Conservation (phyloP, 140 eudicot genomes). For the Anethum foeniculum region DNA sequence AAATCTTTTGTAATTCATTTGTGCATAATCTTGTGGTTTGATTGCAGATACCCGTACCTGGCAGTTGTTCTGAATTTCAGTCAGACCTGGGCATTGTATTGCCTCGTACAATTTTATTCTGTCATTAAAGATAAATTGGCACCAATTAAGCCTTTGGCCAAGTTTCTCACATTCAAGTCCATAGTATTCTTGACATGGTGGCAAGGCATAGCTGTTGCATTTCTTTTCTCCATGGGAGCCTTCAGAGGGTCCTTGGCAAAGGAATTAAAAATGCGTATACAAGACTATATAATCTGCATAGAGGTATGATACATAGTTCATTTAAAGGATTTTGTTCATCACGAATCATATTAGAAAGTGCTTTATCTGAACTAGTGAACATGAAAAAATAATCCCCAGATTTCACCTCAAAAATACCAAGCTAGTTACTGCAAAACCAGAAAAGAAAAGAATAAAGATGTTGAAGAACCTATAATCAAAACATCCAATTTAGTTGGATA, state of each 20-base stretch:
- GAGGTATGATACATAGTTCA: slow-evolving; percentile 42
- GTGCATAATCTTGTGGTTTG: slow-evolving; percentile 6
- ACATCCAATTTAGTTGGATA: neutral
- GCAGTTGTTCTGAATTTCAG: slow-evolving; percentile 87
- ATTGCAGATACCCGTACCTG: slow-evolving; percentile 84
- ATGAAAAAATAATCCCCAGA: neutral
- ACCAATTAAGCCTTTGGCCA: slow-evolving; percentile 91
- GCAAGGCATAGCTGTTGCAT: slow-evolving; percentile 87
- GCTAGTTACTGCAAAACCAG: neutral
- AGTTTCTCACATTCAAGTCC: slow-evolving; percentile 82
- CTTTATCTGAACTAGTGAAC: neutral
- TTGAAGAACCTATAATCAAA: neutral
- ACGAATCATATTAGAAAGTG: neutral
- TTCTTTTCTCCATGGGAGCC: slow-evolving; percentile 81
- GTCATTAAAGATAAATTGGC: slow-evolving; percentile 78
- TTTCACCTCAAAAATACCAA: neutral
- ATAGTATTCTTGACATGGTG: slow-evolving; percentile 95
- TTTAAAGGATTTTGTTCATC: neutral
- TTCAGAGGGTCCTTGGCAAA: slow-evolving; percentile 75
- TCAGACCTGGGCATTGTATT: slow-evolving; percentile 93
- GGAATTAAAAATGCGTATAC: slow-evolving; percentile 70
- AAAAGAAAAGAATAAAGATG: neutral
- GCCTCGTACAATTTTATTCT: slow-evolving; percentile 89
- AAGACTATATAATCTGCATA: slow-evolving; percentile 84
- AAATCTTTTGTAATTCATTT: neutral